Evolutionary conservation across 495 filamentous ascomycete genomes (phyloP).

Genomic region (Neurospora intermedia): DNA sequence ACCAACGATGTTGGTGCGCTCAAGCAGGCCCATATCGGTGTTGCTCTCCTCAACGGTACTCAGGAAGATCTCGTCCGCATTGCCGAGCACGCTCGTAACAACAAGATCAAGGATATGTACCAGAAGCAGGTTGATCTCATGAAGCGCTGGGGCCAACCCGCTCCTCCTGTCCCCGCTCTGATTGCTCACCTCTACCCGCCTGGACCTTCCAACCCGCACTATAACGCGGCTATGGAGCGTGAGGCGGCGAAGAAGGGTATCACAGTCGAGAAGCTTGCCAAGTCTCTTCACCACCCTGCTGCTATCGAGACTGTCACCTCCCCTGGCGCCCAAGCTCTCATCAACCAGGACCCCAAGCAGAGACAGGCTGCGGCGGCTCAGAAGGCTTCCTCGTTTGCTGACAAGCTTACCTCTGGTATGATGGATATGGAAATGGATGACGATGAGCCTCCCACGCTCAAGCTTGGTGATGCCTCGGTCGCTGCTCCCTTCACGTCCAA

Average conservation of each 20-base stretch:
- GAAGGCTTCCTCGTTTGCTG: conserved; percentile 68
- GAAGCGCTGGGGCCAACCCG: conserved; percentile 83
- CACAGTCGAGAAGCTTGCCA: conserved; percentile 30
- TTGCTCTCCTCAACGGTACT: conserved; percentile 91
- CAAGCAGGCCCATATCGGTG: conserved; percentile 96
- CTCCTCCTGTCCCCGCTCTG: conserved; percentile 75
- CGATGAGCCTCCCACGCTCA: conserved; percentile 87
- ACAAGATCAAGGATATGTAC: conserved; percentile 97
- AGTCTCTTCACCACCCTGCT: conserved; percentile 27
- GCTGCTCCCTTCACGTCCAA: conserved; percentile 98
- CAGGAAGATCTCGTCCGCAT: conserved; percentile 84
- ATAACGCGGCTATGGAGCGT: conserved; percentile 79
- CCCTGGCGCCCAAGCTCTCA: conserved; percentile 57
- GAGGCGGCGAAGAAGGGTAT: conserved; percentile 67
- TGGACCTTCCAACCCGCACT: conserved; percentile 87
- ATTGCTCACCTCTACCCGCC: conserved; percentile 95
- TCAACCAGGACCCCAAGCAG: conserved; percentile 43
- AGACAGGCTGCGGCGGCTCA: conserved; percentile 55
- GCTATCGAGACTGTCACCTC: conserved; percentile 55
- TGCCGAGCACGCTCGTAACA: conserved; percentile 81
- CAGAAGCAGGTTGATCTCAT: conserved; percentile 90
- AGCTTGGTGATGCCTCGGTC: conserved; percentile 94
- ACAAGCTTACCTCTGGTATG: conserved; percentile 78
- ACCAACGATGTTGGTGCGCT: conserved; percentile 97
- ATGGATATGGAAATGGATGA: conserved; percentile 85